Evolutionary conservation across 2,329 filamentous ascomycete species (phyloP), one percentile per base, ranked within the genome.

Genomic region (Gliomastix tumulicola): DNA sequence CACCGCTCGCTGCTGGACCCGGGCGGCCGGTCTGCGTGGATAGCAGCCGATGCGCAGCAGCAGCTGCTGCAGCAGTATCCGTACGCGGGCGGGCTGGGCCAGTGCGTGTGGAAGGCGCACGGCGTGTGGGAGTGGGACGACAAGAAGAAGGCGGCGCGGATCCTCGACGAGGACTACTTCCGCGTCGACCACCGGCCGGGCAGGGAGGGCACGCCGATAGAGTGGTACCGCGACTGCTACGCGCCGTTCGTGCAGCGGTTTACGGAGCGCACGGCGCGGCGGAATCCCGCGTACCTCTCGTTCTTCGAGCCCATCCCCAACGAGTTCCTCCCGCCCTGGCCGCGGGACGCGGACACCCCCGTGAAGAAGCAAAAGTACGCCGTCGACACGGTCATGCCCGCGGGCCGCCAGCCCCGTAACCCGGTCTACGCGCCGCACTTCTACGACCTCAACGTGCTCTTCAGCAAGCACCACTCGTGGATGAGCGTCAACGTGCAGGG

Each of bases 201-300:
- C 4, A 49, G 47, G 2, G 49, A 59, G 28, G 59, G 59, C 7
- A 47, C 44, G 8, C 47, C 42, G 7, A 53, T 65, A 12, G 62
- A 65, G 37, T 65, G 62, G 54, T 65, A 65, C 43, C 53, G 53
- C 20, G 62, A 65, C 43, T 65, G 54, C 37, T 65, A 65, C 38
- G 60, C 54, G 6, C 62, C 62, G 0, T 65, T 65, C 23, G 42
- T 65, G 6, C 44, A 55, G 4, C 53, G 50, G 13, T 65, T 65
- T 35, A 49, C 55, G 0, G 47, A 54, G 7, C 55, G 59, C 2
- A 49, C 63, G 31, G 48, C 51, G 7, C 53, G 56, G 9, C 55
- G 51, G 10, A 44, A 44, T 5, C 19, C 49, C 7, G 43, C 44
- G 0, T 48, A 53, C 21, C 50, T 63, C 41, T 56, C 57, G 16